Percentiles rank a stretch among this genome's conserved stretches.
Evolutionary conservation across 768 basidiomycete species (phyloP).

Genomic region (Cyclocybe aegerita): DNA sequence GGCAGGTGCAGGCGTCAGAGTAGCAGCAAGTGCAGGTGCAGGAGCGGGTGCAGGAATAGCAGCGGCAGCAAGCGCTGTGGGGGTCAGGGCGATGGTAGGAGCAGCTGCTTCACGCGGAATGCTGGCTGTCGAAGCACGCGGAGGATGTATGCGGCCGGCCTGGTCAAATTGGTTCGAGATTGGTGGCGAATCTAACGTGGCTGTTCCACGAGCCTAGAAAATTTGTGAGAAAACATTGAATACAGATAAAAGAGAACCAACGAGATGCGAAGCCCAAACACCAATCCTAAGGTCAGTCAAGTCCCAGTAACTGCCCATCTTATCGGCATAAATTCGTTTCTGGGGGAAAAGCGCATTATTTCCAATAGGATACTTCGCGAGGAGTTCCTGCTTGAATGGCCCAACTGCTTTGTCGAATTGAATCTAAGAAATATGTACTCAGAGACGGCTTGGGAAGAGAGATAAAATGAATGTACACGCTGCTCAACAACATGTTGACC

Average conservation of each 20-base stretch:
- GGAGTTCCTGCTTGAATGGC: not conserved
- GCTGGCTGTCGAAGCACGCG: not conserved
- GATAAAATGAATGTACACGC: not conserved
- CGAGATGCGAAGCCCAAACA: constrained; percentile 8
- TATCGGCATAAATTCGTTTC: constrained; percentile 4
- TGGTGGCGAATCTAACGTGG: constrained; percentile 1
- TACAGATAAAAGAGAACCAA: not conserved
- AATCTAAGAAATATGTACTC: not conserved
- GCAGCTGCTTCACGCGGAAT: not conserved
- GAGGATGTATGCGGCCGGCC: not conserved
- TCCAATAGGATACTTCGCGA: not conserved
- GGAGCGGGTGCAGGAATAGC: not conserved
- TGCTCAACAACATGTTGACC: constrained; percentile 4
- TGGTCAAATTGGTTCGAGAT: not conserved
- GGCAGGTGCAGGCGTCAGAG: not conserved
- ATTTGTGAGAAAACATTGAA: not conserved
- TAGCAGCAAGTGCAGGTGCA: not conserved
- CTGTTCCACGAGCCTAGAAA: constrained; percentile 3
- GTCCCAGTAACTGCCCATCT: constrained; percentile 1
- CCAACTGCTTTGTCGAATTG: not conserved
- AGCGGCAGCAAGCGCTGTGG: not conserved
- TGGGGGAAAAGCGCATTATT: constrained; percentile 6
- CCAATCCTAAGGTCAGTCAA: constrained; percentile 4
- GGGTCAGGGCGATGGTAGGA: not conserved
- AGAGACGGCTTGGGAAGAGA: not conserved